Evolutionary conservation across 2,329 filamentous ascomycete genomes (phyloP).

Genomic region (Claviceps africana): DNA sequence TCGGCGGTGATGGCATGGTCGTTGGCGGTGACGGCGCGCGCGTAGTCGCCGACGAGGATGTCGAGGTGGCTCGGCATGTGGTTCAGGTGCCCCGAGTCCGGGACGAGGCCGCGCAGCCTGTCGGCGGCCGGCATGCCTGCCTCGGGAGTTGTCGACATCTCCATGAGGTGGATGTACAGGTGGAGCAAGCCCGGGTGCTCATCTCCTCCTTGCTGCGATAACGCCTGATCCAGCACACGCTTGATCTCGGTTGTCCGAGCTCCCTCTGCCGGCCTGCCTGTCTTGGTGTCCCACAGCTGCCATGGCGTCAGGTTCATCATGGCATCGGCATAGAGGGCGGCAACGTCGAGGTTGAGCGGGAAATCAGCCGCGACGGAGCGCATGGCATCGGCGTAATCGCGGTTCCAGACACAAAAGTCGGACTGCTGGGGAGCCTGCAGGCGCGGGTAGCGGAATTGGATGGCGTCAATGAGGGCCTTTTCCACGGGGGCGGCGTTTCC

Average conservation of each 20-base stretch:
- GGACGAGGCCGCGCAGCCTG: conserved; percentile 47
- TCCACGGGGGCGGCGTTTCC: conserved; percentile 28
- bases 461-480: conserved; percentile 46
- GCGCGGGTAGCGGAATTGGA: conserved; percentile 46
- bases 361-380: conserved; percentile 19
- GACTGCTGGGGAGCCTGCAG: conserved; percentile 27
- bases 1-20: conserved; percentile 52
- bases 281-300: conserved; percentile 28
- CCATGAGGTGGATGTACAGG: conserved; percentile 64
- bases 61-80: conserved; percentile 73
- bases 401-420: conserved; percentile 31
- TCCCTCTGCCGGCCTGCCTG: conserved; percentile 17
- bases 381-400: conserved; percentile 26
- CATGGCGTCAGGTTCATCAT: conserved; percentile 36
- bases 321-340: conserved; percentile 25
- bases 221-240: conserved; percentile 26
- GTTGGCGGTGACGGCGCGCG: conserved; percentile 52
- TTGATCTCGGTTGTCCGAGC: conserved; percentile 21
- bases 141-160: conserved; percentile 59
- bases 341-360: conserved; percentile 26
- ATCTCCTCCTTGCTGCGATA: conserved; percentile 26
- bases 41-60: conserved; percentile 58
- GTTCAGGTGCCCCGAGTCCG: conserved; percentile 55
- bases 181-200: conserved; percentile 59
- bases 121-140: conserved; percentile 46